These are phyloP conservation scores for Neobulgaria alba DNA, from an alignment of 2,329 filamentous ascomycete genomes.

Conservation along the genomic window DNA sequence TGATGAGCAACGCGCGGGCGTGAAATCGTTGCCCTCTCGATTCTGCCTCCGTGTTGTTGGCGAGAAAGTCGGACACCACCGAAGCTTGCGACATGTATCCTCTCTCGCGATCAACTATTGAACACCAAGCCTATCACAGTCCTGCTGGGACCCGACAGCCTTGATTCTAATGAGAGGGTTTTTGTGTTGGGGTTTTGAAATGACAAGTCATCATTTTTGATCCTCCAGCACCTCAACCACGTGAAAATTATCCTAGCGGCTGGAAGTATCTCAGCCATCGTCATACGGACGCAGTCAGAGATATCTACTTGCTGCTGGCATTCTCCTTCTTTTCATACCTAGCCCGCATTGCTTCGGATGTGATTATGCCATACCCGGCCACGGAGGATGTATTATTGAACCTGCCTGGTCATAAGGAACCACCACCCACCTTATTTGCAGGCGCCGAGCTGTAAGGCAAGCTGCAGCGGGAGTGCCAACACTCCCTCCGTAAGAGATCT, in stretches of 20 bases:
- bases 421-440: background rate
- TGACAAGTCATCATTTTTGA: conserved; percentile 3
- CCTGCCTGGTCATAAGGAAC: no score
- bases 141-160: background rate
- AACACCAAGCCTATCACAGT: background rate
- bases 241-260: background rate
- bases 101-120: background rate
- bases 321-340: background rate
- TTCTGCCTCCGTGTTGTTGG: background rate
- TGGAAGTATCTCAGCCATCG: background rate
- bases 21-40: background rate
- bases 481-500: conserved; percentile 83
- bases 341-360: background rate
- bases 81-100: background rate
- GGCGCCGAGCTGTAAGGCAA: background rate
- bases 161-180: background rate
- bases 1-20: background rate
- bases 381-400: background rate
- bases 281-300: background rate
- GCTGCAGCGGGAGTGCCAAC: conserved; percentile 42
- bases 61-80: background rate
- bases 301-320: background rate
- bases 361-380: background rate
- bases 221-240: background rate
- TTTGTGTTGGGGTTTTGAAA: background rate